A percentile compares a stretch with the other conserved stretches of the same genome.
Conservation (phyloP, 2,329 filamentous ascomycete species). For the Apiospora koreana region DNA sequence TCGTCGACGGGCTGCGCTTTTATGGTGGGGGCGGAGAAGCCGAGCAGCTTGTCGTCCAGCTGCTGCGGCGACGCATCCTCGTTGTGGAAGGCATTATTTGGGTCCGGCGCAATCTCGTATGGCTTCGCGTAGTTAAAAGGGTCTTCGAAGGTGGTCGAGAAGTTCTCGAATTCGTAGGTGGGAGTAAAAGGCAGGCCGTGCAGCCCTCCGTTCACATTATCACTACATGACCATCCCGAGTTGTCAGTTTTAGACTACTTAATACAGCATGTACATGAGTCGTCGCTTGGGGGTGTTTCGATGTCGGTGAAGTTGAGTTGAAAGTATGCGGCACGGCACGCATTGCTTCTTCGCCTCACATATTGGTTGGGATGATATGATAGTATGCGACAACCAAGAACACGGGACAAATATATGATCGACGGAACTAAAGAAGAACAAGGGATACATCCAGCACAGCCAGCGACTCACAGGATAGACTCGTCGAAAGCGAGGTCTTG, state of each 20-base stretch:
- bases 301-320: conserved; percentile 11
- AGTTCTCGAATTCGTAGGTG: conserved; percentile 61
- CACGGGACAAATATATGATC: neutral
- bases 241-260: conserved; percentile 8
- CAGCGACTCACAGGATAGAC: conserved; percentile 51
- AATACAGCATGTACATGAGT: neutral
- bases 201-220: conserved; percentile 44
- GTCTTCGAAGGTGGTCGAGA: conserved; percentile 65
- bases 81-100: conserved; percentile 42
- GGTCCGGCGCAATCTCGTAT: conserved; percentile 45
- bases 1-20: conserved; percentile 67
- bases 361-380: neutral
- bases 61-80: conserved; percentile 55
- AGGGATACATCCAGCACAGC: too few species aligned
- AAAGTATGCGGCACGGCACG: neutral
- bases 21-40: conserved; percentile 66
- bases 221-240: conserved; percentile 28
- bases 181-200: conserved; percentile 55
- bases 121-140: conserved; percentile 61
- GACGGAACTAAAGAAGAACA: neutral
- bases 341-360: neutral
- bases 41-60: conserved; percentile 70
- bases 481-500: conserved; percentile 57
- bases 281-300: neutral
- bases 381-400: neutral